Evolutionary conservation across 768 basidiomycete species (phyloP).

Genomic region (Lactarius hatsudake): DNA sequence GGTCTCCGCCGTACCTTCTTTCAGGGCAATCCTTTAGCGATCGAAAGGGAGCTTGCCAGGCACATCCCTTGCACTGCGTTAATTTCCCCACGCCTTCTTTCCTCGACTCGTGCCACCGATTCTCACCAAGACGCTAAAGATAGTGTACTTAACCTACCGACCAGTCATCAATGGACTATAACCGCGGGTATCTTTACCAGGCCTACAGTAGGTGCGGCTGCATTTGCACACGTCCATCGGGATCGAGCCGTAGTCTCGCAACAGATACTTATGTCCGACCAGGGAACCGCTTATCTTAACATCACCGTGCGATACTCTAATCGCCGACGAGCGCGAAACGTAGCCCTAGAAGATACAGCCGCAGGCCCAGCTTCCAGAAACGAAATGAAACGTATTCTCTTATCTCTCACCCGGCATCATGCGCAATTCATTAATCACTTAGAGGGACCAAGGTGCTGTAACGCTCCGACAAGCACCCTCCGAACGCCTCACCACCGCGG

Average conservation of each 20-base stretch:
- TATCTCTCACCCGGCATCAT: constrained; percentile 9
- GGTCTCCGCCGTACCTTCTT: neutral
- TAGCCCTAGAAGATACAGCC: neutral
- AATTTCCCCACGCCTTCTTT: constrained; percentile 1
- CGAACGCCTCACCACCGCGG: constrained; percentile 10
- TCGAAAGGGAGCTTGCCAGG: constrained; percentile 2
- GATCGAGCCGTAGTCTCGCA: neutral
- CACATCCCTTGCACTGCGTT: neutral
- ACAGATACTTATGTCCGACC: neutral
- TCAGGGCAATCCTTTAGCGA: neutral
- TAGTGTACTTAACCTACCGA: neutral
- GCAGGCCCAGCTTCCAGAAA: neutral
- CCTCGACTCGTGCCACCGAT: neutral
- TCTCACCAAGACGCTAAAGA: neutral
- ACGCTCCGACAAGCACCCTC: neutral
- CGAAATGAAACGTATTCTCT: constrained; percentile 3
- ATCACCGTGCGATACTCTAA: neutral
- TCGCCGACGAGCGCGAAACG: constrained; percentile 6
- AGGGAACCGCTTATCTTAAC: neutral
- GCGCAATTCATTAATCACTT: constrained; percentile 9
- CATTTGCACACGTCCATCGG: neutral
- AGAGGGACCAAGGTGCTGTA: constrained; percentile 1
- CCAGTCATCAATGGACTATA: neutral
- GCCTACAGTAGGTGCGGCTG: neutral
- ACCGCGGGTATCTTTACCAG: neutral